phyloP scores from a whole-genome alignment of 2,329 filamentous ascomycete species.

The Cytospora chrysosperma region DNA sequence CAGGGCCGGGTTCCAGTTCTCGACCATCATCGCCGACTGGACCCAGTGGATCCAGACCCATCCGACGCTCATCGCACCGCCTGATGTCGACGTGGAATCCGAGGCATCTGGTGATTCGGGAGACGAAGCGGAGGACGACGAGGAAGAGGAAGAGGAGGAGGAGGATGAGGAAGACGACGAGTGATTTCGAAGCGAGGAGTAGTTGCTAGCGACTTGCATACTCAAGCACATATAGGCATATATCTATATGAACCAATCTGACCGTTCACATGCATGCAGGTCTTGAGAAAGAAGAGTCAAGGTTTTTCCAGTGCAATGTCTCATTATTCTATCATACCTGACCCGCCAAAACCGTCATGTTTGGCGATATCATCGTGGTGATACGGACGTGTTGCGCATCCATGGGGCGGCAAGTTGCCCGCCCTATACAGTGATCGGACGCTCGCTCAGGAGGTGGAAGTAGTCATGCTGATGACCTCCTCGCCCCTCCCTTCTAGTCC shows the following conservation, averaged over 20 bases:
- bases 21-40: conserved; percentile 69
- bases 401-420: conserved; percentile 1
- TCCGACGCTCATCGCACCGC: conserved; percentile 15
- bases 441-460: neutral
- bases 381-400: conserved; percentile 6
- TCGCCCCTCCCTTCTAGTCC: neutral
- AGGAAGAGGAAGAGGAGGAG: neutral
- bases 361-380: conserved; percentile 26
- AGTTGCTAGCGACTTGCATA: neutral
- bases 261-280: neutral
- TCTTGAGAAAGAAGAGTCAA: neutral
- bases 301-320: conserved; percentile 3
- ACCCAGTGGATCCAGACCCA: conserved; percentile 59
- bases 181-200: neutral
- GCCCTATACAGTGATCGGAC: neutral
- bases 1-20: conserved; percentile 27
- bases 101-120: neutral
- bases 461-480: neutral
- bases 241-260: neutral
- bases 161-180: conserved; percentile 1
- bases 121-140: neutral
- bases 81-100: neutral
- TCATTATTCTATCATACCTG: conserved; percentile 28
- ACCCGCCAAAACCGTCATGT: conserved; percentile 24
- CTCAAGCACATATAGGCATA: neutral